Percentiles rank a stretch among this genome's conserved stretches.
These are phyloP conservation scores for Hondaea fermentalgiana DNA, from an alignment of 108 stramenopile species.

Conservation along the genomic window DNA sequence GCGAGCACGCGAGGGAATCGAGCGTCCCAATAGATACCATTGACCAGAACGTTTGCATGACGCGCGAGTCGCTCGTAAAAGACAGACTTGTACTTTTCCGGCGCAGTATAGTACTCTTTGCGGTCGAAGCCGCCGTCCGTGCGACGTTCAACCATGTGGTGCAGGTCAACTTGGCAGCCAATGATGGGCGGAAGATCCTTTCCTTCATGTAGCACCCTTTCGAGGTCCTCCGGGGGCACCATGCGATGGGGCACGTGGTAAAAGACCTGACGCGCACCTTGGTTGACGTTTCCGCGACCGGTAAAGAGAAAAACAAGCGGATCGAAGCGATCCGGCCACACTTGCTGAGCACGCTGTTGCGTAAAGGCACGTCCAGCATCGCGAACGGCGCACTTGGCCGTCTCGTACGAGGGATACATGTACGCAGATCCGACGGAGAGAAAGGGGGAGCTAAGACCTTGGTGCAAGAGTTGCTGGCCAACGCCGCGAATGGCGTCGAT, in stretches of 20 bases:
- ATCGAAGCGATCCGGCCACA: slow-evolving; percentile 19
- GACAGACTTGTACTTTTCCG: slow-evolving; percentile 52
- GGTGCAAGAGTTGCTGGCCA: slow-evolving; percentile 61
- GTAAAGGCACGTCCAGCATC: slow-evolving; percentile 36
- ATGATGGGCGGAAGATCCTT: slow-evolving; percentile 36
- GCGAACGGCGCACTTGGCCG: slow-evolving; percentile 42
- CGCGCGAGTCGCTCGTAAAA: slow-evolving; percentile 61
- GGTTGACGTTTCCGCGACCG: slow-evolving; percentile 59
- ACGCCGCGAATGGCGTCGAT: slow-evolving; percentile 65
- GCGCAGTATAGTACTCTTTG: slow-evolving; percentile 57
- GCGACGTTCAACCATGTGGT: neutral
- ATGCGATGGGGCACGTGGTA: slow-evolving; percentile 64
- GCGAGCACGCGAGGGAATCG: slow-evolving; percentile 65
- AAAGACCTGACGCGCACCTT: slow-evolving; percentile 65
- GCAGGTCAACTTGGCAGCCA: slow-evolving; percentile 49
- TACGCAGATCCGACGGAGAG: slow-evolving; percentile 58
- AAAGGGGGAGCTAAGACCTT: slow-evolving; percentile 61
- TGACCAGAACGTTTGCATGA: slow-evolving; percentile 56
- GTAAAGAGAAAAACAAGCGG: slow-evolving; percentile 67
- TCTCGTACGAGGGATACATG: slow-evolving; percentile 56
- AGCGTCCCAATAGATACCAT: slow-evolving; percentile 74
- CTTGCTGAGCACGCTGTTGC: neutral
- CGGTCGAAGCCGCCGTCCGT: slow-evolving; percentile 40
- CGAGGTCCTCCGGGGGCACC: slow-evolving; percentile 56
- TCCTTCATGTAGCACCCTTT: neutral